Conservation (phyloP, 2,329 filamentous ascomycete genomes). For the Aaosphaeria pasadenensis region DNA sequence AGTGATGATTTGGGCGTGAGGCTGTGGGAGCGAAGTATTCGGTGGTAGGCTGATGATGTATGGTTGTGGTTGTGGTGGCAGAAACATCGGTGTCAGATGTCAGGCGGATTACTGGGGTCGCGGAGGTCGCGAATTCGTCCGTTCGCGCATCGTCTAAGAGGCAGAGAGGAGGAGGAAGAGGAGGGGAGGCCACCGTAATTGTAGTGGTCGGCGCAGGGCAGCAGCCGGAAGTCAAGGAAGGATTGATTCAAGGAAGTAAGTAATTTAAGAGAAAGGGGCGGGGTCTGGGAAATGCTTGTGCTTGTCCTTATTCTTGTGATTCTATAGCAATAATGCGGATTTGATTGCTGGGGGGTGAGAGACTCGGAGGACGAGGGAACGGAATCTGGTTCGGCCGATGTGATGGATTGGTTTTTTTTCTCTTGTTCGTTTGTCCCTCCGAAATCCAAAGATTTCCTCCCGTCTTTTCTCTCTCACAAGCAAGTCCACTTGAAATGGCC, state of each 20-base stretch:
- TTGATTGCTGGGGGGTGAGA: too few relatives aligned
- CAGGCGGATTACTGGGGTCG: slow-evolving; percentile 8
- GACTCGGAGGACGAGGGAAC: too few relatives aligned
- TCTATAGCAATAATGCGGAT: too few relatives aligned
- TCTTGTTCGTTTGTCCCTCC: too few relatives aligned
- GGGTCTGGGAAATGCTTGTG: neutral
- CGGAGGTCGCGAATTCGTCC: slow-evolving; percentile 31
- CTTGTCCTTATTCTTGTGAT: neutral
- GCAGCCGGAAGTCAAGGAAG: slow-evolving; percentile 14
- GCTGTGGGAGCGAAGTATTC: neutral
- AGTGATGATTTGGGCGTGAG: neutral
- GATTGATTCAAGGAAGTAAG: neutral
- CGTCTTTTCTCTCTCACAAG: too few relatives aligned
- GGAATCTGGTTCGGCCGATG: too few relatives aligned
- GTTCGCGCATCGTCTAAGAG: slow-evolving; percentile 28
- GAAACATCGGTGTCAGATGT: slow-evolving; percentile 26
- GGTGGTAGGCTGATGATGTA: slow-evolving; percentile 1
- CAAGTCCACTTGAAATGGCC: too few relatives aligned
- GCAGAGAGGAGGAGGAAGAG: slow-evolving; percentile 7
- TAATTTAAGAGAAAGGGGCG: neutral
- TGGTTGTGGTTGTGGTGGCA: slow-evolving; percentile 11
- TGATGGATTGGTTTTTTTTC: too few relatives aligned
- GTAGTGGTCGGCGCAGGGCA: slow-evolving; percentile 12
- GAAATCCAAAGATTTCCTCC: too few relatives aligned
- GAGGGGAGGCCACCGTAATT: slow-evolving; percentile 32